phyloP scores from a whole-genome alignment of 2,329 filamentous ascomycete species.

The Botrytis squamosa region DNA sequence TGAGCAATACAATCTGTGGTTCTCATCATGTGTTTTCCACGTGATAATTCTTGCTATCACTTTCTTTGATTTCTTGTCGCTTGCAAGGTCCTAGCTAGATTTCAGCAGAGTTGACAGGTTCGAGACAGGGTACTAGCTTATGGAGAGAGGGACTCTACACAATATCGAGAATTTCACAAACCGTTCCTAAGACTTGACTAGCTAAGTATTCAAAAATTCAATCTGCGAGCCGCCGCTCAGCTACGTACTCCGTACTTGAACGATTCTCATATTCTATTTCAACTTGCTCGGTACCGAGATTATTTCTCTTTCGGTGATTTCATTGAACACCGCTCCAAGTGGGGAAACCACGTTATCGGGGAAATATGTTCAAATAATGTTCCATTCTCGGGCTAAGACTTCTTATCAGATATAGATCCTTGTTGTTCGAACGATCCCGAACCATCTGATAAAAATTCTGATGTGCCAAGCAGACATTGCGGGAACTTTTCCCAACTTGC shows the following conservation, averaged over 20 bases:
- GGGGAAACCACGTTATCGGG: background rate
- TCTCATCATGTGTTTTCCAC: background rate
- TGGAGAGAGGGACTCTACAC: background rate
- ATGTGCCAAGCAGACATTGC: slow-evolving; percentile 1
- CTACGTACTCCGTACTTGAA: background rate
- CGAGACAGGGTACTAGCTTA: background rate
- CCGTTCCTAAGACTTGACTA: background rate
- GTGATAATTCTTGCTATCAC: background rate
- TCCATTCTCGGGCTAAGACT: slow-evolving; percentile 1
- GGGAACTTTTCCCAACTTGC: background rate
- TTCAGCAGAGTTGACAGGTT: background rate
- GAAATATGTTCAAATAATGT: background rate
- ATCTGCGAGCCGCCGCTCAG: background rate
- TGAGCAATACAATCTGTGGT: background rate
- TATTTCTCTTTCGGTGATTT: background rate
- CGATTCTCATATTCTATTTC: background rate
- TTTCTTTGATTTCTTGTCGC: background rate
- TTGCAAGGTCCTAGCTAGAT: background rate
- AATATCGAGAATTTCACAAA: background rate
- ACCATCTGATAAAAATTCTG: slow-evolving; percentile 19
- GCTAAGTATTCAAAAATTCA: background rate
- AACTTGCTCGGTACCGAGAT: background rate
- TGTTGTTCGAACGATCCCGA: background rate
- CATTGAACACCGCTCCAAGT: background rate
- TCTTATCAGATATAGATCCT: slow-evolving; percentile 16